Base-by-base conservation (phyloP, 768 basidiomycete genomes). In the Lactarius indigo region DNA sequence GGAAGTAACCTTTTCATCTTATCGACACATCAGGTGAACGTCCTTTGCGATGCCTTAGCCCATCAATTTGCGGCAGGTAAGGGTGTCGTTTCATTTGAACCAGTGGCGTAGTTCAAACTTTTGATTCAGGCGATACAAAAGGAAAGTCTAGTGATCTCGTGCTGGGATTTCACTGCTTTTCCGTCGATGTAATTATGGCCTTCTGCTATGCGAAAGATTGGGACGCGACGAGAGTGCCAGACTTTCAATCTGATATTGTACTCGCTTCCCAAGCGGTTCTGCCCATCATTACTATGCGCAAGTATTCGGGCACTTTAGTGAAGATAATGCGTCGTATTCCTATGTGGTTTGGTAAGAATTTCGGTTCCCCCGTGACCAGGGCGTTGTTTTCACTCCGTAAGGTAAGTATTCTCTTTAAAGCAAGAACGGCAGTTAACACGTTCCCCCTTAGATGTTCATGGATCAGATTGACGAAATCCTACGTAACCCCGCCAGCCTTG, bases 141-240 rank as follows among this genome's bases (percentile, higher is more conserved):
- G 61, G 50, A 30, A 56, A 63, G 18, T 52, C 62, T 26, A 63
- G 62, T n/a, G 52, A 63, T 30, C 20, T 63, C 26, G 17, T 54
- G 5, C 62, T 35, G 18, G 62, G 62, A 2, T 63, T 30, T 8
- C 47, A 37, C 20, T 63, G 62, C 52, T 39, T 63, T 33, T 9
- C 61, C 12, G 10, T 55, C 31, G 62, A 63, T 23, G 37, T 55
- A 13, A 28, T 63, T 31, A 54, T 20, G 31, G 52, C 9, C 26
- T 41, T 41, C 35, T 63, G 52, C 52, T 63, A n/a, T 35, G 61
- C 50, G 12, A 58, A 58, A 26, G 15, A 9, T 13, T 23, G 2
- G 20, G 35, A 58, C 35, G 35, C 57, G 57, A 58, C 35, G 9
- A 33, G 3, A 12, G 57, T 13, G 20, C 57, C 57, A 33, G 35